Conservation (phyloP, 2,329 filamentous ascomycete genomes). For the Claviceps cyperi region DNA sequence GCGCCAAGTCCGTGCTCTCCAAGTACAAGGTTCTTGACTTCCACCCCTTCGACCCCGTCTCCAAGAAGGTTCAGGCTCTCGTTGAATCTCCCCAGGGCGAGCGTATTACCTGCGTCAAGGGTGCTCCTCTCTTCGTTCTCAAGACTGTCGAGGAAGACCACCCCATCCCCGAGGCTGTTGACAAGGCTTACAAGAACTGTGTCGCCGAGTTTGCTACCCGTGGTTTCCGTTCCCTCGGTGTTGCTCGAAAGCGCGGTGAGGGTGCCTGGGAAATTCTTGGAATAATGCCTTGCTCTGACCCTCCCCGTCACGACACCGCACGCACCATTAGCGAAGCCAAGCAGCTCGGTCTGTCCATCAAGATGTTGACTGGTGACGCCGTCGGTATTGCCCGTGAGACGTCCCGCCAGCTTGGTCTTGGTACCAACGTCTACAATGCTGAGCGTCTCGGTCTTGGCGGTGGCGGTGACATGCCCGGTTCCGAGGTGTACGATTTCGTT, state of each 20-base stretch:
- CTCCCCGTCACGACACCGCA: constrained; percentile 78
- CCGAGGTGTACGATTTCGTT: constrained; percentile 89
- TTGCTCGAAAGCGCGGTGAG: constrained; percentile 76
- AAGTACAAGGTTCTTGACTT: constrained; percentile 80
- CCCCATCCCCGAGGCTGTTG: constrained; percentile 59
- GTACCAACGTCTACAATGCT: constrained; percentile 87
- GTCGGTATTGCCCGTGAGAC: constrained; percentile 89
- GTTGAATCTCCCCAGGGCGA: constrained; percentile 75
- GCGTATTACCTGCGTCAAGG: constrained; percentile 80
- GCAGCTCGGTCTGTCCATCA: constrained; percentile 74
- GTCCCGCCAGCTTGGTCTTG: constrained; percentile 78
- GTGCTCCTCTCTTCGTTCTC: constrained; percentile 74
- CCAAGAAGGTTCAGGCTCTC: constrained; percentile 78
- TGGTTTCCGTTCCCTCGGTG: constrained; percentile 87
- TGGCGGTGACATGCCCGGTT: constrained; percentile 84
- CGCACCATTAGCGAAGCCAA: constrained; percentile 86
- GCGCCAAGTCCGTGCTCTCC: constrained; percentile 63
- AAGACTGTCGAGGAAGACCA: constrained; percentile 80
- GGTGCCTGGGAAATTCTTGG: constrained; percentile 81
- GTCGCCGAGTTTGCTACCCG: constrained; percentile 82
- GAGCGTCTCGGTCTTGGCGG: constrained; percentile 83
- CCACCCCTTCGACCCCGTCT: constrained; percentile 81
- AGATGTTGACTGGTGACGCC: constrained; percentile 92
- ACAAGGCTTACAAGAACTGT: constrained; percentile 81
- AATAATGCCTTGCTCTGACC: constrained; percentile 90